Evolutionary conservation across 495 filamentous ascomycete species (phyloP), one percentile per base, ranked within the genome.

Genomic region (Penicillium salamii): DNA sequence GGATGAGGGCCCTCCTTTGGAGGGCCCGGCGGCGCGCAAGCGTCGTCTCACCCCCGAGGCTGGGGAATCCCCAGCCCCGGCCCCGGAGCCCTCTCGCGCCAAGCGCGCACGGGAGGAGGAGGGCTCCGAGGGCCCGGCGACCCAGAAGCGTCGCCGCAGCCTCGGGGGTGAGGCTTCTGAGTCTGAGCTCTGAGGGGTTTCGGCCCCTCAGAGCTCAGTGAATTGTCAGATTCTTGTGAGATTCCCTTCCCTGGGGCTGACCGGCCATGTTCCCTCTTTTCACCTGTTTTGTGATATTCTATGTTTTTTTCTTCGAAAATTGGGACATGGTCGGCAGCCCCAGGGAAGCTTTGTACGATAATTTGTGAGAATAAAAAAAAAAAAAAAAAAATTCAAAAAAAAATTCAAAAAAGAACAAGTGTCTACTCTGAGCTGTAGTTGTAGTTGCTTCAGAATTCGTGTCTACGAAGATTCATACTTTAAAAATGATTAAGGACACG

Each of bases 311-410:
- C 20, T 37, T 15, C 7, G 5, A 29, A 37, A 47, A 29, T 19
- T 13, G 28, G 35, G 29, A 14, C 46, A 15, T 36, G 46, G 35
- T 20, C 35, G 46, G 35, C 17, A 13, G 13, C 26, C 39, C 50
- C 52, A 43, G 44, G 38, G 37, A 38, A n/a, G n/a, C n/a, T 24
- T 11, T 61, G 58, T 61, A 61, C 47, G 44, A 61, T 53, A 56
- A 53, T 53, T 56, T 59, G 21, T 52, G 33, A 42, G 38, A 29
- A 54, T 50, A 35, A 35, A 32, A 38, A 40, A 54, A 58, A 52
- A 50, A 43, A 49, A n/a, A n/a, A n/a, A n/a, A n/a, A n/a, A n/a
- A n/a, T n/a, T n/a, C n/a, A n/a, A n/a, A n/a, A n/a, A n/a, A 51
- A 42, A 13, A 51, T 53, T 35, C n/a, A n/a, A n/a, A n/a, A n/a